Conservation (phyloP, 345 rosid genomes). For the Angophora floribunda region DNA sequence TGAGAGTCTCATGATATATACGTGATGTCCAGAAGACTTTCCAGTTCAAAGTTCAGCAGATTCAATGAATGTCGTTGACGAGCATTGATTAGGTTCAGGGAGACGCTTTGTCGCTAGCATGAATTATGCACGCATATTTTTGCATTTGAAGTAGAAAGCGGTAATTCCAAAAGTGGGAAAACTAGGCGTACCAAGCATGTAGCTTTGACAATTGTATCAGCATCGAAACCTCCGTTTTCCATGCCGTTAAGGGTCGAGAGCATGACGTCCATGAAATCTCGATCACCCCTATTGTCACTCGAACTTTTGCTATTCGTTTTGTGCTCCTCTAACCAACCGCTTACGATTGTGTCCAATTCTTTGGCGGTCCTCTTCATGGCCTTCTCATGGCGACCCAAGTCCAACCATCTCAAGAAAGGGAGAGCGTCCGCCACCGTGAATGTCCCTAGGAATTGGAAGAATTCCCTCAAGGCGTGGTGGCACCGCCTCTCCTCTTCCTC, state of each 20-base stretch:
- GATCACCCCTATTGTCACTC: background rate
- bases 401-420: constrained; percentile 16
- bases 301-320: background rate
- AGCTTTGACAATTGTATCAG: background rate
- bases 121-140: background rate
- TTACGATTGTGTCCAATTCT: constrained; percentile 1
- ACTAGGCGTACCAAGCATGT: background rate
- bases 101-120: background rate
- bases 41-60: background rate
- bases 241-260: background rate
- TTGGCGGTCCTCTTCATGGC: background rate
- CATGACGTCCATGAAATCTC: constrained; percentile 12
- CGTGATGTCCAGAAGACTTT: background rate
- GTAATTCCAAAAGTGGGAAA: background rate
- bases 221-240: background rate
- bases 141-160: background rate
- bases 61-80: background rate
- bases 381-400: constrained; percentile 15
- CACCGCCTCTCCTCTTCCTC: constrained; percentile 1
- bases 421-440: constrained; percentile 9
- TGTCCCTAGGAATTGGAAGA: background rate
- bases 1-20: background rate
- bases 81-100: background rate
- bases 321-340: constrained; percentile 11
- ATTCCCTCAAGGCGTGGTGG: background rate